phyloP scores from a whole-genome alignment of 2,329 filamentous ascomycete genomes.

The Penicillium sp. region DNA sequence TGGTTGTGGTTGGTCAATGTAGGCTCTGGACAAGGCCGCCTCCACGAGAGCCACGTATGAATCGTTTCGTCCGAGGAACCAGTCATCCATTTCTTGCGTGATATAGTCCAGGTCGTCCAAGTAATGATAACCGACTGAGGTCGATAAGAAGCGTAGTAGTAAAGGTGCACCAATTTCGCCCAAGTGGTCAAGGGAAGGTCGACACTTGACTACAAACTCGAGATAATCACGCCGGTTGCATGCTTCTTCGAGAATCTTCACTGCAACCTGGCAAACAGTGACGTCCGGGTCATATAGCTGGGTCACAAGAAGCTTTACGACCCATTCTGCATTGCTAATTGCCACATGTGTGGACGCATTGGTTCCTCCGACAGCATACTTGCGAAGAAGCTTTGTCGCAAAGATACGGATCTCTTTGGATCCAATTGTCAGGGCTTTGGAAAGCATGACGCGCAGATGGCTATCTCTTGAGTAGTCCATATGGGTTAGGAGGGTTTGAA shows the following conservation, averaged over 20 bases:
- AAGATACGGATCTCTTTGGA: constrained; percentile 90
- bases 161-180: constrained; percentile 96
- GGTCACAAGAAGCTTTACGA: constrained; percentile 94
- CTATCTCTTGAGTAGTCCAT: constrained; percentile 90
- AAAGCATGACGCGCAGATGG: constrained; percentile 88
- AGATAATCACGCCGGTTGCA: constrained; percentile 90
- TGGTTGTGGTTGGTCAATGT: constrained; percentile 60
- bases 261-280: constrained; percentile 92
- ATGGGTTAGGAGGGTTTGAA: constrained; percentile 83
- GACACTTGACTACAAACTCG: constrained; percentile 95
- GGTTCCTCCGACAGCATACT: constrained; percentile 72
- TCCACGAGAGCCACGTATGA: constrained; percentile 94
- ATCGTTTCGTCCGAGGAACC: constrained; percentile 96
- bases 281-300: constrained; percentile 97
- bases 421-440: constrained; percentile 89
- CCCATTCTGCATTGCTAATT: constrained; percentile 83
- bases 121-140: constrained; percentile 96
- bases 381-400: constrained; percentile 82
- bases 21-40: constrained; percentile 87
- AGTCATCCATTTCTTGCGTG: constrained; percentile 99
- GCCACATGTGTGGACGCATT: constrained; percentile 39
- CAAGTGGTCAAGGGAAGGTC: constrained; percentile 90
- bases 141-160: constrained; percentile 88
- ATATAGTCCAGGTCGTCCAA: constrained; percentile 97
- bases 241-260: constrained; percentile 96